Conservation (phyloP, 768 basidiomycete species). For the Kwoniella newhampshirensis region DNA sequence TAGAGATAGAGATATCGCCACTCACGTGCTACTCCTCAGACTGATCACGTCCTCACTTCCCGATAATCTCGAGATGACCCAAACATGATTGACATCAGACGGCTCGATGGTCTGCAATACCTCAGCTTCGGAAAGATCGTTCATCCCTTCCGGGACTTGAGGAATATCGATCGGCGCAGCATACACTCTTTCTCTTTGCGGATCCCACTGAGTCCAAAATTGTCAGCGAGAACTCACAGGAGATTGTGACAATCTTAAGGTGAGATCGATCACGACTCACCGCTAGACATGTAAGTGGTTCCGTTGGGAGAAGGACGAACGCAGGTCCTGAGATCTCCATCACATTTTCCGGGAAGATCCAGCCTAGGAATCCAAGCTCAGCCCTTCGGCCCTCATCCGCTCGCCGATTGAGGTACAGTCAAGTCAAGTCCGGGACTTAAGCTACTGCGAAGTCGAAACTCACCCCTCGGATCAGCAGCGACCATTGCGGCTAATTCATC, state of each 20-base stretch:
- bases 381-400: neutral
- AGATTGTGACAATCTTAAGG: no score
- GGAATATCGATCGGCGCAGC: slow-evolving; percentile 50
- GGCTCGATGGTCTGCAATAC: slow-evolving; percentile 47
- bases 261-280: slow-evolving; percentile 27
- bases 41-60: slow-evolving; percentile 50
- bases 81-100: slow-evolving; percentile 51
- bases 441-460: slow-evolving; percentile 11
- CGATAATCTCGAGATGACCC: slow-evolving; percentile 49
- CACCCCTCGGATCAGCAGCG: slow-evolving; percentile 50
- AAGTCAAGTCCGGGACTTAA: no score
- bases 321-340: slow-evolving; percentile 47
- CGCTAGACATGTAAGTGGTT: slow-evolving; percentile 49
- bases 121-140: slow-evolving; percentile 45
- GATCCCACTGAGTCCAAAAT: slow-evolving; percentile 43
- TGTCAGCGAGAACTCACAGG: neutral
- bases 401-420: no score
- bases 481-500: slow-evolving; percentile 41
- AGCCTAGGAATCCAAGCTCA: slow-evolving; percentile 32
- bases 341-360: slow-evolving; percentile 48
- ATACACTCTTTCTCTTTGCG: slow-evolving; percentile 46
- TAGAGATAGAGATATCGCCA: slow-evolving; percentile 11
- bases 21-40: slow-evolving; percentile 46
- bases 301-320: slow-evolving; percentile 47
- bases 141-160: slow-evolving; percentile 45